Percentiles rank a stretch among this genome's conserved stretches.
Evolutionary conservation across 1,284 basidiomycete genomes (phyloP).

Genomic region (Irpex sp.): DNA sequence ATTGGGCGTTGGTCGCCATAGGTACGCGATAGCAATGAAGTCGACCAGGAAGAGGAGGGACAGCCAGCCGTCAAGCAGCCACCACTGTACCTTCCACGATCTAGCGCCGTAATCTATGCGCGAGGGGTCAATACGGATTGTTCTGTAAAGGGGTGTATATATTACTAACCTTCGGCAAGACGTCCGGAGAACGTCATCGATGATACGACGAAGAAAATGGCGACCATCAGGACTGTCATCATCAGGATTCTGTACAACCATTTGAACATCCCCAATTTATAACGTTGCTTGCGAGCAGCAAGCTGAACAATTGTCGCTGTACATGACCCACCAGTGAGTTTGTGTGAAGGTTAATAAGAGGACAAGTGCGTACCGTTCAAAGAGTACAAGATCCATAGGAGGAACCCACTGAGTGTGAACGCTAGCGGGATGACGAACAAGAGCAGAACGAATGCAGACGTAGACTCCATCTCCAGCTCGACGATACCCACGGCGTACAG

Average conservation of each 20-base stretch:
- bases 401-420: constrained; percentile 90
- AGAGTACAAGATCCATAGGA: constrained; percentile 94
- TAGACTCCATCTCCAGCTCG: constrained; percentile 86
- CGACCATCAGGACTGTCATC: constrained; percentile 79
- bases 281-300: constrained; percentile 79
- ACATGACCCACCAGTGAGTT: not conserved
- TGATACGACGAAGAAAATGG: constrained; percentile 90
- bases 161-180: constrained; percentile 72
- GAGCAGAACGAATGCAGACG: constrained; percentile 74
- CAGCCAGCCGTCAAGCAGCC: constrained; percentile 95
- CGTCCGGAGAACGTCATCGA: constrained; percentile 90
- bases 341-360: constrained; percentile 5
- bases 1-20: constrained; percentile 92
- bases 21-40: constrained; percentile 81
- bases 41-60: constrained; percentile 80
- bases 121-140: not conserved
- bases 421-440: constrained; percentile 91
- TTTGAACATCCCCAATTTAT: constrained; percentile 86
- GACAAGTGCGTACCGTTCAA: constrained; percentile 59
- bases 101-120: constrained; percentile 85
- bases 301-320: constrained; percentile 84
- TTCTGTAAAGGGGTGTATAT: not conserved
- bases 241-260: constrained; percentile 87
- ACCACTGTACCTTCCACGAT: constrained; percentile 95
- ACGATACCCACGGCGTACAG: constrained; percentile 92